A percentile compares a stretch with the other conserved stretches of the same genome.
These are phyloP conservation scores for Floccularia luteovirens DNA, from an alignment of 768 basidiomycete genomes.

Conservation along the genomic window DNA sequence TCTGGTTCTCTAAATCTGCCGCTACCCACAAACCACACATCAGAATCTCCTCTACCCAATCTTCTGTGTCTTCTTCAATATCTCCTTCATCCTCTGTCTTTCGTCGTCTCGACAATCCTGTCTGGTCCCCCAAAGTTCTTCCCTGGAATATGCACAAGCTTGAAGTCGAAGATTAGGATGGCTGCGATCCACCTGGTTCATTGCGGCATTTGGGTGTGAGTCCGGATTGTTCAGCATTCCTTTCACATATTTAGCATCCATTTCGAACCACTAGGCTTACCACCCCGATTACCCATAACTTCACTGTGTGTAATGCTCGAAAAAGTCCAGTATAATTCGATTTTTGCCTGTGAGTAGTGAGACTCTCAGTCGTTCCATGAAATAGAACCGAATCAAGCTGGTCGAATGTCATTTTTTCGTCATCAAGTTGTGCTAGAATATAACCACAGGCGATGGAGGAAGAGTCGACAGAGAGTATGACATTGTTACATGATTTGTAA, in stretches of 20 bases:
- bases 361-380: conserved; percentile 24
- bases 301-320: conserved; percentile 11
- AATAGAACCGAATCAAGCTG: conserved; percentile 28
- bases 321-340: conserved; percentile 31
- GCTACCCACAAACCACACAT: background rate
- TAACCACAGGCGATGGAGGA: too few species aligned
- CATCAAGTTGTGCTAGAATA: conserved; percentile 5
- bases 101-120: conserved; percentile 17
- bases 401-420: conserved; percentile 14
- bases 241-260: conserved; percentile 22
- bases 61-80: conserved; percentile 7
- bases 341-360: conserved; percentile 28
- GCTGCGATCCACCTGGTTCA: conserved; percentile 27
- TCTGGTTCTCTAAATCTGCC: background rate
- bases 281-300: conserved; percentile 12
- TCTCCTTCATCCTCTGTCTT: conserved; percentile 3
- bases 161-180: conserved; percentile 24
- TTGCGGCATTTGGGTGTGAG: conserved; percentile 20
- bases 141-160: conserved; percentile 18
- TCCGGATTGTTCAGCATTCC: conserved; percentile 26
- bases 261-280: conserved; percentile 21
- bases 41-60: background rate
- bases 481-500: too few species aligned
- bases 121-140: conserved; percentile 19
- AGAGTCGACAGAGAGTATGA: too few species aligned